These are phyloP conservation scores for Clarireedia paspali DNA, from an alignment of 2,329 filamentous ascomycete species.

Conservation along the genomic window DNA sequence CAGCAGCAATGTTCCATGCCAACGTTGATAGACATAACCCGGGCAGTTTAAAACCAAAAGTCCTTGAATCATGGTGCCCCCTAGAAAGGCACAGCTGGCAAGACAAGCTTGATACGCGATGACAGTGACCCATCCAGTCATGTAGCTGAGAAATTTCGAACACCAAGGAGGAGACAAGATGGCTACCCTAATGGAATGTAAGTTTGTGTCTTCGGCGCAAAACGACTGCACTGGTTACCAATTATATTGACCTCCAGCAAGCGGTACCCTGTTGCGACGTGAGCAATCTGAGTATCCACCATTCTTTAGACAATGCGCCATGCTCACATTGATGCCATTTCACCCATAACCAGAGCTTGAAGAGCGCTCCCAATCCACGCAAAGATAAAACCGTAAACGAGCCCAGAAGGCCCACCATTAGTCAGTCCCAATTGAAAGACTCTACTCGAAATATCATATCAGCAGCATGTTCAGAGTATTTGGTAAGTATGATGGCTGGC, in stretches of 20 bases:
- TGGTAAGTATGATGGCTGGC: not conserved
- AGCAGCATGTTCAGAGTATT: not conserved
- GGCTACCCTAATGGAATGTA: not conserved
- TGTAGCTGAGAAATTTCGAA: conserved; percentile 10
- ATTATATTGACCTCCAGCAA: conserved; percentile 10
- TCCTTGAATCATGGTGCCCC: conserved; percentile 37
- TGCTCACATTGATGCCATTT: conserved; percentile 16
- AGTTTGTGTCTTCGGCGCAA: not conserved
- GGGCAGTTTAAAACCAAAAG: conserved; percentile 29
- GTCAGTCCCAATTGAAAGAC: conserved; percentile 1
- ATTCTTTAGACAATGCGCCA: not conserved
- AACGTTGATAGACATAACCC: conserved; percentile 29
- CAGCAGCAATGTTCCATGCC: conserved; percentile 35
- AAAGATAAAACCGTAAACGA: conserved; percentile 2
- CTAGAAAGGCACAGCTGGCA: conserved; percentile 30
- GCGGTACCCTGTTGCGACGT: conserved; percentile 15
- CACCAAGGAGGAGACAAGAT: conserved; percentile 8
- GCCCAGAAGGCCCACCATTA: conserved; percentile 3
- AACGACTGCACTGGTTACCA: not conserved
- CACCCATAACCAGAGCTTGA: conserved; percentile 8
- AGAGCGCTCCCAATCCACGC: conserved; percentile 5
- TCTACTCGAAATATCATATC: not conserved
- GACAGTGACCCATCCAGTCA: conserved; percentile 8
- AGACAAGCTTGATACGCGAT: conserved; percentile 4
- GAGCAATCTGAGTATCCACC: not conserved